Evolutionary conservation across 2,329 filamentous ascomycete genomes (phyloP).

Genomic region (Elsinoe fawcettii): DNA sequence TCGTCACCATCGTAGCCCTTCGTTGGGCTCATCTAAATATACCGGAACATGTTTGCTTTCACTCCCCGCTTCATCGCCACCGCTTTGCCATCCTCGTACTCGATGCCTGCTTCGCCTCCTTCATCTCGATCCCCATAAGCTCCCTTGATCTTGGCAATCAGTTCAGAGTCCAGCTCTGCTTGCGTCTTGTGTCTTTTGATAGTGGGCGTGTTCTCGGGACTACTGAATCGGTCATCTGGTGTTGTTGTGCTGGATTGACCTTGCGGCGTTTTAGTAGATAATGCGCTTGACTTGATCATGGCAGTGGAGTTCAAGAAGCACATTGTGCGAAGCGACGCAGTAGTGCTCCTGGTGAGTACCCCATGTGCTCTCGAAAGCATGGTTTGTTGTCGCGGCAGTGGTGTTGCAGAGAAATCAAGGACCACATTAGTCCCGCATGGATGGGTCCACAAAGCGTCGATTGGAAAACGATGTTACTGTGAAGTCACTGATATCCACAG

Average conservation of each 20-base stretch:
- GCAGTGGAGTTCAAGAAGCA: not conserved
- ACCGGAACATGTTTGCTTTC: slow-evolving; percentile 68
- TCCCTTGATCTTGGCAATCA: slow-evolving; percentile 57
- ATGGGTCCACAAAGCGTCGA: too few species aligned
- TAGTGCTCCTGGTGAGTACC: not conserved
- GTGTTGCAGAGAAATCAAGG: too few species aligned
- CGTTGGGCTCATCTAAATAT: slow-evolving; percentile 43
- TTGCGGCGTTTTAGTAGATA: not conserved
- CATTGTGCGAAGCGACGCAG: not conserved
- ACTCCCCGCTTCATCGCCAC: slow-evolving; percentile 67
- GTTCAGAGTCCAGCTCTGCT: slow-evolving; percentile 58
- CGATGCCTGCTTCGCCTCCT: slow-evolving; percentile 57
- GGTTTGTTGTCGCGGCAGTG: too few species aligned
- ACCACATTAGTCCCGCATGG: too few species aligned
- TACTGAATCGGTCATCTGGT: not conserved
- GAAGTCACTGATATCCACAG: not conserved
- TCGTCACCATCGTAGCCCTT: not conserved
- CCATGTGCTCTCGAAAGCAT: not conserved
- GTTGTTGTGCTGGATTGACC: not conserved
- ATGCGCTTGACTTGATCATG: not conserved
- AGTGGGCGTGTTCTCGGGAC: not conserved
- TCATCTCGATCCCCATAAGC: slow-evolving; percentile 55
- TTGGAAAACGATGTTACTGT: not conserved
- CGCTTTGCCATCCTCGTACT: slow-evolving; percentile 67
- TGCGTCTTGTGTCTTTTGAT: slow-evolving; percentile 45